phyloP scores from a whole-genome alignment of 306 rosid species.

The Vigna unguiculata region DNA sequence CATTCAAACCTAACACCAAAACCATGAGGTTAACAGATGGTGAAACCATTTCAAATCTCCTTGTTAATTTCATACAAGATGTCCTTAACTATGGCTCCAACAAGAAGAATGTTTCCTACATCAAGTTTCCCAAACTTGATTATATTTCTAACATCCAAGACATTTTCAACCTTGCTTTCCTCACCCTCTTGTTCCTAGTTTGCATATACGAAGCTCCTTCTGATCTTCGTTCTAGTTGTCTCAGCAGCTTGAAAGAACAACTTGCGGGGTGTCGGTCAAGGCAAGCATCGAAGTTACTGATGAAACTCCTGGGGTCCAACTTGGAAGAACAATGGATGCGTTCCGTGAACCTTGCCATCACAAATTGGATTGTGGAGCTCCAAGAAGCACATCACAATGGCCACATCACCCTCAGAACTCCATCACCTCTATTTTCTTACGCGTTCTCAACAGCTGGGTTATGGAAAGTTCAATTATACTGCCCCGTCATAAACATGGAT shows the following conservation, averaged over 20 bases:
- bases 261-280: constrained; percentile 56
- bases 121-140: constrained; percentile 62
- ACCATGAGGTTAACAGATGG: constrained; percentile 48
- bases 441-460: constrained; percentile 67
- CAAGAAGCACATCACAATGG: constrained; percentile 45
- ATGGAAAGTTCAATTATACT: constrained; percentile 87
- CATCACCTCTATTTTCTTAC: constrained; percentile 78
- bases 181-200: constrained; percentile 73
- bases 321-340: constrained; percentile 94
- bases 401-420: constrained; percentile 54
- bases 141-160: constrained; percentile 54
- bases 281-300: constrained; percentile 59
- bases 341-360: constrained; percentile 81
- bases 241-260: constrained; percentile 54
- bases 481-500: constrained; percentile 85
- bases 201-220: constrained; percentile 86
- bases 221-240: constrained; percentile 64
- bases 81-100: constrained; percentile 81
- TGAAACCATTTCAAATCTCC: constrained; percentile 59
- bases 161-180: constrained; percentile 71
- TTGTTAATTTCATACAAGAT: constrained; percentile 67
- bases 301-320: constrained; percentile 82
- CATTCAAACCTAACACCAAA: constrained; percentile 55
- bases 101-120: constrained; percentile 45
- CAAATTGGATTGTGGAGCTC: constrained; percentile 77